Evolutionary conservation across 441 rosid species (phyloP), one percentile per base, ranked within the genome.

Genomic region (Pelargonium fulgidum): DNA sequence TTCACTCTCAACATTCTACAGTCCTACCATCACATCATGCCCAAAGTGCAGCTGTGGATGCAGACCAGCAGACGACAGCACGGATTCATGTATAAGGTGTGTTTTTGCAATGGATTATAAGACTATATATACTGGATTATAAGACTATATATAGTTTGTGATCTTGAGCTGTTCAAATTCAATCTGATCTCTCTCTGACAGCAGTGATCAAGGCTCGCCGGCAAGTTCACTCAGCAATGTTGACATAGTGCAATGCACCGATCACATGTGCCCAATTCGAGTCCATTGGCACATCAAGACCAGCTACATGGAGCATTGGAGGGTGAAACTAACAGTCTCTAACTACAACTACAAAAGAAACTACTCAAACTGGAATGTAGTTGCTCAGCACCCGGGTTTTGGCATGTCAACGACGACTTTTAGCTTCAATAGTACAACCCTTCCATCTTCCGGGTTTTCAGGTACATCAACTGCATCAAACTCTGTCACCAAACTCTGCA

Each of bases 11-110:
- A 80, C 87, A 56, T 86, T 88, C 74, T 86, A 81, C 73, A 85
- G 77, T 70, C 76, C 84, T 11, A 65, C 42, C 56, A 14, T 88
- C 80, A 85, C 87, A 65, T 14, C 81, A 2, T 88, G 90, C 75
- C 84, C 82, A n/a, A 64, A n/a, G 13, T 86, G 89, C 78, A 85
- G 90, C 80, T 88, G 91, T 70, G 93, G 93, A 5, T 86, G 91
- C 79, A 83, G 75, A 83, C 83, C 75, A 42, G 75, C 83, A 3
- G 72, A 68, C 19, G 66, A 58, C 59, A 75, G 14, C 16, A 54
- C 82, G 44, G n/a, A 41, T 71, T 70, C 75, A 29, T 86, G 89
- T 72, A 26, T 84, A 77, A 76, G 87, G 91, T 86, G 9, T 13
- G 66, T 66, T 20, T 29, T 42, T 65, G 11, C 22, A 39, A 2